Conservation (phyloP, 352 stramenopile genomes). For the Globisporangium carolinianum region DNA sequence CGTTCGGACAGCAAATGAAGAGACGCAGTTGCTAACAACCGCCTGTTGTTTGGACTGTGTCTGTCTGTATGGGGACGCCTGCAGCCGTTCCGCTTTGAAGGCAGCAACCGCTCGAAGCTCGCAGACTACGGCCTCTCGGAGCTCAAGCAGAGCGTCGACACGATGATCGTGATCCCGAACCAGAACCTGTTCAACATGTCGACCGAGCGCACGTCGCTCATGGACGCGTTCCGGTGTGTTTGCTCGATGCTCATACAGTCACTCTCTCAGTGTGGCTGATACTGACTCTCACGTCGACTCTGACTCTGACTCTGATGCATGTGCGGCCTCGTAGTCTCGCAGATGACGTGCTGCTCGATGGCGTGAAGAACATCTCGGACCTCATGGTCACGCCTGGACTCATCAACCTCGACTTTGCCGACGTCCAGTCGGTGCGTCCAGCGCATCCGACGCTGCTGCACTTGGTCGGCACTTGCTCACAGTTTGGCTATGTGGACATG, state of each 20-base stretch:
- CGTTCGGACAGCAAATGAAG: no score
- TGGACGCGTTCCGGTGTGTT: constrained; percentile 76
- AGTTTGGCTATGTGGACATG: background rate
- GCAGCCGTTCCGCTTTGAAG: constrained; percentile 80
- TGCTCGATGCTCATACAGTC: background rate
- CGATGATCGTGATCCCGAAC: constrained; percentile 86
- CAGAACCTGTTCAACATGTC: constrained; percentile 89
- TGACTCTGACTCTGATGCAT: background rate
- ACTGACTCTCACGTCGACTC: background rate
- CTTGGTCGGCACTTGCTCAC: background rate
- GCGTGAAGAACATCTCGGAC: constrained; percentile 86
- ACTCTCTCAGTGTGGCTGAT: background rate
- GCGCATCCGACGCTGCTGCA: background rate
- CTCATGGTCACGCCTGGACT: constrained; percentile 86
- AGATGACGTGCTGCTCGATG: constrained; percentile 80
- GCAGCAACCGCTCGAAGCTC: constrained; percentile 74
- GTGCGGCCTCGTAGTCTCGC: constrained; percentile 38
- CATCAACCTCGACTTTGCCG: constrained; percentile 86
- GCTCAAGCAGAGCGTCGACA: constrained; percentile 81
- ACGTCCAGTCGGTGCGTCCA: constrained; percentile 66
- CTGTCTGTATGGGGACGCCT: background rate
- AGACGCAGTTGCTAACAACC: no score
- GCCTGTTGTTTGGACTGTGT: no score
- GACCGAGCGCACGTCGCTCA: constrained; percentile 78
- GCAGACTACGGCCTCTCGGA: constrained; percentile 68